These are phyloP conservation scores for Begonia loranthoides DNA, from an alignment of 306 rosid species.

Conservation along the genomic window DNA sequence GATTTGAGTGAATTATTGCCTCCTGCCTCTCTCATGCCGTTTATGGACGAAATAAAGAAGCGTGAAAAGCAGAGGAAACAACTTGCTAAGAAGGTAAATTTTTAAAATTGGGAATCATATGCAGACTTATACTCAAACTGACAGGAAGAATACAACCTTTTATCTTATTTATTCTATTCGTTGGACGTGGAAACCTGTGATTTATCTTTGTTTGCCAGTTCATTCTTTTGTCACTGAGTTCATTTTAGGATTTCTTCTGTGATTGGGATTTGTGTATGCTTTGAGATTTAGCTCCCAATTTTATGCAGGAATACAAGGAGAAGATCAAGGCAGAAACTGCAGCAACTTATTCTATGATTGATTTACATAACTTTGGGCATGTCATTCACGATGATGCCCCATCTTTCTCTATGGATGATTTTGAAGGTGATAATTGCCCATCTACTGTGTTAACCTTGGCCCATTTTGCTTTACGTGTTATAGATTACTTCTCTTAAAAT, in stretches of 20 bases:
- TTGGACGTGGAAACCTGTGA: too few species aligned
- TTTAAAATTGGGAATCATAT: constrained; percentile 1
- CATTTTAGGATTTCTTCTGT: background rate
- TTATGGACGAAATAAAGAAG: constrained; percentile 78
- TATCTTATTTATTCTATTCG: too few species aligned
- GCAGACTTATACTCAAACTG: background rate
- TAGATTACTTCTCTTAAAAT: too few species aligned
- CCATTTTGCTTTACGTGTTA: too few species aligned
- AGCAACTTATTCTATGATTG: constrained; percentile 27
- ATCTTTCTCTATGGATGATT: constrained; percentile 78
- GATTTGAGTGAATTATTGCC: constrained; percentile 65
- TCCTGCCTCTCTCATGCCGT: constrained; percentile 58
- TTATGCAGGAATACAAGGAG: constrained; percentile 53
- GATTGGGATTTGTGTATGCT: background rate
- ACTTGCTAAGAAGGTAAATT: constrained; percentile 60
- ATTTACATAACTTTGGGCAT: constrained; percentile 22
- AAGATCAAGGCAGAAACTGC: constrained; percentile 76
- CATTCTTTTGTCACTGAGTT: too few species aligned
- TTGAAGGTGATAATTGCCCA: constrained; percentile 48
- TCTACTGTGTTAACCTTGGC: background rate
- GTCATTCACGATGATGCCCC: constrained; percentile 33
- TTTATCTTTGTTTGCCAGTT: too few species aligned
- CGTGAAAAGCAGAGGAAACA: constrained; percentile 80
- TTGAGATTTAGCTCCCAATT: background rate
- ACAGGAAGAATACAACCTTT: too few species aligned